A percentile compares a stretch with the other conserved stretches of the same genome.
These are phyloP conservation scores for Diaporthe ampelina DNA, from an alignment of 2,329 filamentous ascomycete genomes.

Conservation along the genomic window DNA sequence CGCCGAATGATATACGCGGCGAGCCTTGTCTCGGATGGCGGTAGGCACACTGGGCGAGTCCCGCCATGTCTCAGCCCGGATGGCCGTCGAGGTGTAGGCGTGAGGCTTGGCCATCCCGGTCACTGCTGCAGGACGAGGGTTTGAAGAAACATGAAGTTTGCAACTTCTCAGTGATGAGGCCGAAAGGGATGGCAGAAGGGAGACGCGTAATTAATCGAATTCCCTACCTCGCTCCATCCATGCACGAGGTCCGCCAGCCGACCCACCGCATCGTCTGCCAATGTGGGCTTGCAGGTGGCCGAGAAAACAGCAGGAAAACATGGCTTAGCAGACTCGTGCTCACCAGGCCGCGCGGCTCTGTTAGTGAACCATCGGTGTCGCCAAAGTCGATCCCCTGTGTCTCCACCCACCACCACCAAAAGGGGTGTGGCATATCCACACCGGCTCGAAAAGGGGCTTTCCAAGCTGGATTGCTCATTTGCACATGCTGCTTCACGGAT, in stretches of 20 bases:
- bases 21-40: neutral
- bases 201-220: constrained; percentile 22
- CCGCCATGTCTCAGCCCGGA: neutral
- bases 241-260: constrained; percentile 3
- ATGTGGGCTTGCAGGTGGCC: neutral
- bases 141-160: neutral
- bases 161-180: neutral
- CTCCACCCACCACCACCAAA: neutral
- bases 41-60: neutral
- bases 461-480: too few species aligned
- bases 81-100: constrained; percentile 2
- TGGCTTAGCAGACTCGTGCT: constrained; percentile 15
- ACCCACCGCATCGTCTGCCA: constrained; percentile 15
- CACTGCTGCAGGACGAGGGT: constrained; percentile 10
- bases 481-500: neutral
- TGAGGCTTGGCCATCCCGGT: constrained; percentile 22
- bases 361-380: constrained; percentile 6
- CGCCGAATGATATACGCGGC: neutral
- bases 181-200: neutral
- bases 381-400: neutral
- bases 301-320: neutral
- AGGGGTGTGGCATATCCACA: constrained; percentile 9
- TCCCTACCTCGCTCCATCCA: neutral
- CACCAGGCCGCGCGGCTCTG: neutral
- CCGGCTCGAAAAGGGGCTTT: constrained; percentile 10